Percentiles rank a stretch among this genome's conserved stretches.
These are phyloP conservation scores for Aegle marmelos DNA, from an alignment of 345 rosid genomes.

Conservation along the genomic window DNA sequence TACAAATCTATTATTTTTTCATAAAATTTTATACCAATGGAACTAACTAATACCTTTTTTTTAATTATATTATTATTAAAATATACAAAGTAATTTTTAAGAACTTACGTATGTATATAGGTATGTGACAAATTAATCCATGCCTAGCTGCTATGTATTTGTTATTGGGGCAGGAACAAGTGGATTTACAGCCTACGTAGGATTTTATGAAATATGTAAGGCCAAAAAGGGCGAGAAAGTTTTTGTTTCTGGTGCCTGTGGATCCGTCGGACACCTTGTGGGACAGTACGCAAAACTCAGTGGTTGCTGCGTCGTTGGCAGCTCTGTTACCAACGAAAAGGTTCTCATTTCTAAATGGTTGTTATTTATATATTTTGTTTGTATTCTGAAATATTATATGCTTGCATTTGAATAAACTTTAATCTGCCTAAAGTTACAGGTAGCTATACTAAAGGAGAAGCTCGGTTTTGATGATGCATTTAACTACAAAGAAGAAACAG, in stretches of 20 bases:
- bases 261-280: conserved; percentile 37
- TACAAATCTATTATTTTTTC: too few species aligned
- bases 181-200: conserved; percentile 46
- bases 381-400: background rate
- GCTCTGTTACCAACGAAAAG: conserved; percentile 39
- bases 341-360: conserved; percentile 7
- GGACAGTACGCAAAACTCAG: conserved; percentile 46
- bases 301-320: conserved; percentile 54
- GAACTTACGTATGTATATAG: too few species aligned
- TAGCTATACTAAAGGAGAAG: conserved; percentile 39
- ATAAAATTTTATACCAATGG: too few species aligned
- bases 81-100: too few species aligned
- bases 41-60: too few species aligned
- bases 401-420: background rate
- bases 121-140: background rate
- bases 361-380: too few species aligned
- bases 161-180: conserved; percentile 26
- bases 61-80: too few species aligned
- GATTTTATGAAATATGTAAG: conserved; percentile 42
- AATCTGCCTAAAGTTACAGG: conserved; percentile 7
- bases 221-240: conserved; percentile 45
- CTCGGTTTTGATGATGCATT: conserved; percentile 53
- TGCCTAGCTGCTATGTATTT: background rate
- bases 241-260: conserved; percentile 6
- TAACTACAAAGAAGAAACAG: conserved; percentile 44